Conservation (phyloP, 73 alveolate genomes). For the Stentor coeruleus region DNA sequence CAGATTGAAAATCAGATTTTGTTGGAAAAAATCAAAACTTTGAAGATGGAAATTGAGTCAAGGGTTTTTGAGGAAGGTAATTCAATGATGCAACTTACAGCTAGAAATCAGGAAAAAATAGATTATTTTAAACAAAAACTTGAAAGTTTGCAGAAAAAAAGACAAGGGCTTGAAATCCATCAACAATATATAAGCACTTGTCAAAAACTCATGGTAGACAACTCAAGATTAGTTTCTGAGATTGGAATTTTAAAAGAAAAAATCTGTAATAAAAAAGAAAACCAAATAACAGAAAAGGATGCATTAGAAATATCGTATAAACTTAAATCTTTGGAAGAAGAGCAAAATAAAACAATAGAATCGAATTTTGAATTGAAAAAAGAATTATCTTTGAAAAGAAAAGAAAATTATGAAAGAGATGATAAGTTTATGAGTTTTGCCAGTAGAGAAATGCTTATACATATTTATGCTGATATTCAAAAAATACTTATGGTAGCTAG, state of each 20-base stretch:
- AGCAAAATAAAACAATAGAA: background rate
- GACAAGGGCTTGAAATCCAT: background rate
- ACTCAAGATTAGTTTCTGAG: background rate
- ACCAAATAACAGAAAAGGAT: background rate
- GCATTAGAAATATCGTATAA: background rate
- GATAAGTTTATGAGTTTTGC: background rate
- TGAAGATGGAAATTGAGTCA: background rate
- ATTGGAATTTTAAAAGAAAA: background rate
- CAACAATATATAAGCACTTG: no score
- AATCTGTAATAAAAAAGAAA: background rate
- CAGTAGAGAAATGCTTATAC: background rate
- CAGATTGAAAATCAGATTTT: background rate
- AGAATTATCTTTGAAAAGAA: background rate
- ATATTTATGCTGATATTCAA: background rate
- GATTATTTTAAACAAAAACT: background rate
- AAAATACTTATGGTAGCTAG: background rate
- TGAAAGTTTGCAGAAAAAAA: background rate
- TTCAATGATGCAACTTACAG: background rate
- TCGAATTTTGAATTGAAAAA: background rate
- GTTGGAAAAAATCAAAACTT: background rate
- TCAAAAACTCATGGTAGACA: no score
- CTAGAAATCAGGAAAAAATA: background rate
- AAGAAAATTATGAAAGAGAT: no score
- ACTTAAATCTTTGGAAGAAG: background rate
- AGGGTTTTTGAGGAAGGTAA: background rate